Conservation (phyloP, 306 rosid species). For the Casuarina glauca region DNA sequence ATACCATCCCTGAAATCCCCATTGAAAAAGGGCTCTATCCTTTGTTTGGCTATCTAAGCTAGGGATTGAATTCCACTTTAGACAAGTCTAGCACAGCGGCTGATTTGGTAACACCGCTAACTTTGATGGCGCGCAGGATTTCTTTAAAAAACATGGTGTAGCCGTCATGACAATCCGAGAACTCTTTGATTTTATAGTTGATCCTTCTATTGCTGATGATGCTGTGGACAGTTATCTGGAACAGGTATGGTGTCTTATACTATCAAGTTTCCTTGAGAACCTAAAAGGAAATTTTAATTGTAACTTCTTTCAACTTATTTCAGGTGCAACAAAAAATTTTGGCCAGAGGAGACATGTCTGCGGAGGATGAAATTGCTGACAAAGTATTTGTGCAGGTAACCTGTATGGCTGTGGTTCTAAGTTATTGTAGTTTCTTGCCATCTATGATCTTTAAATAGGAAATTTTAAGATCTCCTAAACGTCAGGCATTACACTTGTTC, state of each 20-base stretch:
- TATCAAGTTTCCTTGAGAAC: constrained; percentile 17
- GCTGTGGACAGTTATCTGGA: constrained; percentile 77
- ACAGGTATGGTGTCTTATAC: constrained; percentile 46
- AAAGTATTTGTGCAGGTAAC: constrained; percentile 70
- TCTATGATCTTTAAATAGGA: neutral
- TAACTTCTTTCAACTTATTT: constrained; percentile 12
- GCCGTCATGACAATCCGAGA: constrained; percentile 86
- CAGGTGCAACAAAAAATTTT: constrained; percentile 64
- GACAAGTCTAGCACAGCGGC: no score
- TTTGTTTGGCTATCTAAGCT: no score
- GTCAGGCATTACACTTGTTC: neutral
- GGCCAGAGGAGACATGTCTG: constrained; percentile 63
- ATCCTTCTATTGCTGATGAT: constrained; percentile 74
- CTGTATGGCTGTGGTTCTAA: constrained; percentile 15
- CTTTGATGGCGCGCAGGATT: constrained; percentile 55
- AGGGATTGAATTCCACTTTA: no score
- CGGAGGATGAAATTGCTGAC: constrained; percentile 86
- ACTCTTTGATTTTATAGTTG: constrained; percentile 87
- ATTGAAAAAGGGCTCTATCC: no score
- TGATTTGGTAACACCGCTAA: neutral
- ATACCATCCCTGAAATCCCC: no score
- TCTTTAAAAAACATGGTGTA: constrained; percentile 83
- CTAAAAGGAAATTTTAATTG: constrained; percentile 8
- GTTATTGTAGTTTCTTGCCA: neutral
- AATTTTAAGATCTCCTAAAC: neutral